Evolutionary conservation across 2,329 filamentous ascomycete species (phyloP), one percentile per base, ranked within the genome.

Genomic region (Aspergillus novofumigatus): DNA sequence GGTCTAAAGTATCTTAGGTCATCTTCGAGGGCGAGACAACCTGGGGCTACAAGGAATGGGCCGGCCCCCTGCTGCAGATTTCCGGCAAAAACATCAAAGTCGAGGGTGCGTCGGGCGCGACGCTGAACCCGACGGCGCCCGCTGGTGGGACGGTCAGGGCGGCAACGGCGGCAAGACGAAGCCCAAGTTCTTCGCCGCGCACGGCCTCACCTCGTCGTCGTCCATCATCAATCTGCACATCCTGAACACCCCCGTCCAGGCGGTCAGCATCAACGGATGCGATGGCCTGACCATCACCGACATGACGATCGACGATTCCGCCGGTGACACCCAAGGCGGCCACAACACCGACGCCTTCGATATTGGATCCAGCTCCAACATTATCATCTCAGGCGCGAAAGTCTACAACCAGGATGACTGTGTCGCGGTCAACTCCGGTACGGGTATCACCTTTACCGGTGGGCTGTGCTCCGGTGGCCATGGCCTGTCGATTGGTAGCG

Each of bases 11-110:
- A 7, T 3, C 6, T 7, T n/a, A 77, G 72, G 79, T 88, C 60
- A 83, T 81, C 63, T 89, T 89, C 72, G 71, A 83, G 56, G 87
- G 87, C 47, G 83, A 78, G 14, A 89, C 86, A n/a, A 84, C 82
- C 54, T 90, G 86, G 66, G 86, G 78, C 21, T 88, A 87, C 74
- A 76, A 83, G 60, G 82, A 86, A 65, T 89, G 86, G 86, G 69
- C 70, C 1, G 86, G 87, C 0, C 86, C 86, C 48, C 77, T 90
- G 14, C 79, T 90, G 64, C 79, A 80, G 28, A 77, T 89, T 60
- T 81, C 81, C 1, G 87, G 86, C 44, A 81, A 72, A 38, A 75
- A 77, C 59, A 78, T 87, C 63, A 78, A 77, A 28, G 77, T 88
- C 42, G 76, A 62, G 52, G 58, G 60, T 47, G 51, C 53, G 17